Conservation (phyloP, 305 asterid species). For the Plantago coronopus region DNA sequence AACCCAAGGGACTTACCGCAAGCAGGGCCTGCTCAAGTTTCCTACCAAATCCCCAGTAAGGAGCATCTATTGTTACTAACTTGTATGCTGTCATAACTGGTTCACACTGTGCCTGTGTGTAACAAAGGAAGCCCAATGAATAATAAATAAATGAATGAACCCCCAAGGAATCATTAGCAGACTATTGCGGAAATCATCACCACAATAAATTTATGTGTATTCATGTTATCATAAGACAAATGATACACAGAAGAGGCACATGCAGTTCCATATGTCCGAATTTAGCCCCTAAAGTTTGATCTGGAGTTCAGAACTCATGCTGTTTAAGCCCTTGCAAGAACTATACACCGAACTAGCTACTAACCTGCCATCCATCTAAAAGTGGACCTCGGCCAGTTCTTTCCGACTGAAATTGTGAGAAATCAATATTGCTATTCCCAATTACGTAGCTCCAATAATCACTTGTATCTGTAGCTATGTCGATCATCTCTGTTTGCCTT, state of each 20-base stretch:
- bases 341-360: slow-evolving; percentile 12
- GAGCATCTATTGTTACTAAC: slow-evolving; percentile 80
- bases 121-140: slow-evolving; percentile 14
- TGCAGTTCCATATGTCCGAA: too few relatives aligned
- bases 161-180: too few relatives aligned
- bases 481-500: slow-evolving; percentile 67
- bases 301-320: too few relatives aligned
- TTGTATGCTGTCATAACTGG: slow-evolving; percentile 93
- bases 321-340: neutral
- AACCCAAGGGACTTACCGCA: slow-evolving; percentile 44
- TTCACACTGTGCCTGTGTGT: slow-evolving; percentile 54
- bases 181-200: too few relatives aligned
- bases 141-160: neutral
- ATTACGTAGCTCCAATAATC: slow-evolving; percentile 88
- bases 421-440: slow-evolving; percentile 53
- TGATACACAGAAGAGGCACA: too few relatives aligned
- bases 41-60: slow-evolving; percentile 88
- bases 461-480: slow-evolving; percentile 54
- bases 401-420: slow-evolving; percentile 61
- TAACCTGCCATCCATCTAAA: slow-evolving; percentile 80
- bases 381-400: slow-evolving; percentile 79
- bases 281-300: too few relatives aligned
- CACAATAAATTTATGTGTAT: too few relatives aligned
- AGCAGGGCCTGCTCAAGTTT: slow-evolving; percentile 70
- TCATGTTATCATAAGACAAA: too few relatives aligned